Conservation (phyloP, 2,329 filamentous ascomycete genomes). For the Neonectria magnoliae region DNA sequence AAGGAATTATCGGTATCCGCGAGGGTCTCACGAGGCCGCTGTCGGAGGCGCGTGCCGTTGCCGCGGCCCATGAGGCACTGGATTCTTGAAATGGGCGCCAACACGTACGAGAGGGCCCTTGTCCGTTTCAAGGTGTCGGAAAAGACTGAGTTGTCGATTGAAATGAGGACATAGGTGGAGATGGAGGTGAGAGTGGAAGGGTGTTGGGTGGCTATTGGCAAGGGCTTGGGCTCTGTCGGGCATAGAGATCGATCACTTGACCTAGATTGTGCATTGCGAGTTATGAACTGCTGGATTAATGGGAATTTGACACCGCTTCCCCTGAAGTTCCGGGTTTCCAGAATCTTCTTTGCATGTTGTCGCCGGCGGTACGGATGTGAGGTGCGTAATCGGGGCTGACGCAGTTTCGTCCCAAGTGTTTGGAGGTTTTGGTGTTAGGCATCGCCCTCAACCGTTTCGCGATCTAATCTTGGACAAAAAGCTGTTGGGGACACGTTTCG, state of each 20-base stretch:
- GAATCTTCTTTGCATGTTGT: background rate
- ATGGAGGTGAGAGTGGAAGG: background rate
- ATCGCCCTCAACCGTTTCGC: background rate
- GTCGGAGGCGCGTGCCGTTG: slow-evolving; percentile 37
- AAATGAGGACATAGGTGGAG: background rate
- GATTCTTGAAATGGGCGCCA: slow-evolving; percentile 25
- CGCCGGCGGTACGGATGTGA: background rate
- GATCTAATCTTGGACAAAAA: background rate
- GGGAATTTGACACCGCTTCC: background rate
- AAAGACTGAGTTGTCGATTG: background rate
- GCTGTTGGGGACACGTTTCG: background rate
- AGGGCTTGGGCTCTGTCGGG: background rate
- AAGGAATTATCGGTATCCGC: slow-evolving; percentile 60
- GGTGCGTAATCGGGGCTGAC: background rate
- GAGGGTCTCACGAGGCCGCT: slow-evolving; percentile 51
- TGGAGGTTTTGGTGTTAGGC: background rate
- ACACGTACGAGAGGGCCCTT: background rate
- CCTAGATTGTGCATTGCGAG: background rate
- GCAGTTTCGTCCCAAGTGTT: background rate
- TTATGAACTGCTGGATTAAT: background rate
- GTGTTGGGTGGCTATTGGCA: background rate
- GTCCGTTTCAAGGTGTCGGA: background rate
- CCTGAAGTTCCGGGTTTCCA: background rate
- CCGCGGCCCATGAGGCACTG: slow-evolving; percentile 39
- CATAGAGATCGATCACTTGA: background rate